phyloP scores from a whole-genome alignment of 352 stramenopile genomes.

The Poterioochromonas sp. region DNA sequence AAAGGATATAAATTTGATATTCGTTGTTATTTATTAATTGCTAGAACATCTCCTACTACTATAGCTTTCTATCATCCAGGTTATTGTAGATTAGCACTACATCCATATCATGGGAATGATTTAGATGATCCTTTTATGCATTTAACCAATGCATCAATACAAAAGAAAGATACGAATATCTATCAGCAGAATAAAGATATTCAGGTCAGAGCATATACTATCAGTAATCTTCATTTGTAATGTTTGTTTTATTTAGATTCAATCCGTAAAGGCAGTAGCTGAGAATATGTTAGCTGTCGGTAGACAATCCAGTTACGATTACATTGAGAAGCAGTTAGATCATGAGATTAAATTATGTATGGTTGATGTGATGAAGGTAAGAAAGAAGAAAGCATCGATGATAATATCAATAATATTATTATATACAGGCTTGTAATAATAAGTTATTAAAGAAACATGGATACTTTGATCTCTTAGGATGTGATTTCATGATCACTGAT shows the following conservation, averaged over 20 bases:
- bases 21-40: conserved; percentile 44
- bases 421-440: conserved; percentile 24
- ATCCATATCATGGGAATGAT: conserved; percentile 60
- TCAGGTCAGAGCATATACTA: conserved; percentile 19
- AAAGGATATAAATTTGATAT: conserved; percentile 50
- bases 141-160: conserved; percentile 51
- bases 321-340: conserved; percentile 31
- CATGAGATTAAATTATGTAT: conserved; percentile 40
- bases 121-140: conserved; percentile 47
- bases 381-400: background rate
- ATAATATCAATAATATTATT: too few species aligned
- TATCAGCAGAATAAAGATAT: conserved; percentile 39
- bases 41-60: conserved; percentile 24
- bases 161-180: conserved; percentile 46
- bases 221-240: background rate
- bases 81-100: conserved; percentile 49
- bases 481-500: conserved; percentile 44
- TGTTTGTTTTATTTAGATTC: conserved; percentile 28
- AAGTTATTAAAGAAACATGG: conserved; percentile 39
- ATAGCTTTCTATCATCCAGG: conserved; percentile 40
- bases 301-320: background rate
- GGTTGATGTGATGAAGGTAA: conserved; percentile 36
- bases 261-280: conserved; percentile 31
- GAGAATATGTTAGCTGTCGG: background rate
- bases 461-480: conserved; percentile 45